These are phyloP conservation scores for Jackrogersella minutella DNA, from an alignment of 495 filamentous ascomycete species.

Conservation along the genomic window DNA sequence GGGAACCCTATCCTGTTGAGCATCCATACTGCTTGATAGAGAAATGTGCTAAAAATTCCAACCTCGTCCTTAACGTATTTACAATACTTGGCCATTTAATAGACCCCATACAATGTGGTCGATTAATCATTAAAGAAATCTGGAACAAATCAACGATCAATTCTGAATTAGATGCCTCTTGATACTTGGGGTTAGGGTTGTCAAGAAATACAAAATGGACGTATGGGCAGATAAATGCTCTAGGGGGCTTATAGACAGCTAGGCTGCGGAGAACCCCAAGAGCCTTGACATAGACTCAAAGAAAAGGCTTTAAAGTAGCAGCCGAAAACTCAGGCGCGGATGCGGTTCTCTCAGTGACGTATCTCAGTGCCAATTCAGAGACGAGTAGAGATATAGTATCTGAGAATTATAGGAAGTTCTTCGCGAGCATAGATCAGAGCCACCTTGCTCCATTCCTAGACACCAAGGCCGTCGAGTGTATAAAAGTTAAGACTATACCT, in stretches of 20 bases:
- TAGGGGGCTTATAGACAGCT: neutral
- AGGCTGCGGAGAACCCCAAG: neutral
- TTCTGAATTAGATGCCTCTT: constrained; percentile 27
- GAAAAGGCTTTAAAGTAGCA: constrained; percentile 58
- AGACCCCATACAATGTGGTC: neutral
- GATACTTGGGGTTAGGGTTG: neutral
- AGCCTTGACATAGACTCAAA: constrained; percentile 46
- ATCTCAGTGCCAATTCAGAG: constrained; percentile 48
- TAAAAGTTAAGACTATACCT: neutral
- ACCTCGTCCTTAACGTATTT: neutral
- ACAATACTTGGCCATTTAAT: neutral
- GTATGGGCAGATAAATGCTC: neutral
- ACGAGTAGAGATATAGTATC: constrained; percentile 20
- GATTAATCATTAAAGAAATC: constrained; percentile 20
- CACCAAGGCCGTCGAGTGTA: neutral
- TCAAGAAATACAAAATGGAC: neutral
- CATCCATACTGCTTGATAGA: no score
- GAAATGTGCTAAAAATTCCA: no score
- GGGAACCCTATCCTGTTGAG: no score
- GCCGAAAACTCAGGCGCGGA: constrained; percentile 59
- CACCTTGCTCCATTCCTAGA: constrained; percentile 5
- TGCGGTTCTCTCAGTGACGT: constrained; percentile 50
- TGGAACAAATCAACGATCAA: constrained; percentile 16
- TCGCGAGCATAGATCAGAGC: constrained; percentile 31
- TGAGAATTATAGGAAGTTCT: constrained; percentile 28